phyloP scores from a whole-genome alignment of 2,329 filamentous ascomycete species.

The Chrysosphaeria jannelii region DNA sequence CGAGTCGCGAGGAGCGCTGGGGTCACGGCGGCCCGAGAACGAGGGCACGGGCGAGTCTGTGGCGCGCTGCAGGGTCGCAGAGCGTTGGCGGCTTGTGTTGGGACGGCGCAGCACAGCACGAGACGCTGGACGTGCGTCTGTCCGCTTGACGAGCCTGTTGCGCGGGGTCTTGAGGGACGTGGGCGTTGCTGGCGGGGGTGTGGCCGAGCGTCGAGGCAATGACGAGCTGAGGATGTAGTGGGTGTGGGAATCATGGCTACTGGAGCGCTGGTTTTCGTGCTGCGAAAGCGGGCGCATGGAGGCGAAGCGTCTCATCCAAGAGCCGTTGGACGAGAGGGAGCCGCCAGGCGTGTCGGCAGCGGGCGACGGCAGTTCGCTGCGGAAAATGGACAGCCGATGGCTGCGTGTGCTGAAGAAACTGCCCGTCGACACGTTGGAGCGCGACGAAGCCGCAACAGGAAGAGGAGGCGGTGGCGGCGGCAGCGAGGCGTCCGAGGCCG shows the following conservation, averaged over 20 bases:
- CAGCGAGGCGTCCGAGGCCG: constrained; percentile 4
- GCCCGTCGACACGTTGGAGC: constrained; percentile 10
- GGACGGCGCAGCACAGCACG: constrained; percentile 45
- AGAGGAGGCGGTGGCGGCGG: too few relatives aligned
- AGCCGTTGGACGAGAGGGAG: constrained; percentile 29
- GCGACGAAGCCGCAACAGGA: constrained; percentile 6
- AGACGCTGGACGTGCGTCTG: constrained; percentile 32
- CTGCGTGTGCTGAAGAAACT: constrained; percentile 6
- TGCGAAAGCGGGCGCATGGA: constrained; percentile 35
- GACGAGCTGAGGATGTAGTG: constrained; percentile 34
- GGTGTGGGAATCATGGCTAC: constrained; percentile 28
- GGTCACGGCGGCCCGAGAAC: too few relatives aligned
- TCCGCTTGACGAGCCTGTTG: constrained; percentile 21
- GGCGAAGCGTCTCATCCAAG: constrained; percentile 48
- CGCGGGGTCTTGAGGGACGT: constrained; percentile 10
- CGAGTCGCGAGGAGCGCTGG: too few relatives aligned
- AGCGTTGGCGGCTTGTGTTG: constrained; percentile 52
- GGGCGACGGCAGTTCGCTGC: too few relatives aligned
- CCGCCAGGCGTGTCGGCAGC: constrained; percentile 11
- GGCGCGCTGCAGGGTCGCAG: constrained; percentile 32
- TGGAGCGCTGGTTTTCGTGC: constrained; percentile 32
- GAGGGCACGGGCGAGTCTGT: constrained; percentile 3
- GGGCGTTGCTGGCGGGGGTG: constrained; percentile 7
- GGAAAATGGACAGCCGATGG: constrained; percentile 15
- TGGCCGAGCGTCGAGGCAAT: constrained; percentile 14